Base-by-base conservation (phyloP, 1,284 basidiomycete species). In the Trichosporon sp. region DNA sequence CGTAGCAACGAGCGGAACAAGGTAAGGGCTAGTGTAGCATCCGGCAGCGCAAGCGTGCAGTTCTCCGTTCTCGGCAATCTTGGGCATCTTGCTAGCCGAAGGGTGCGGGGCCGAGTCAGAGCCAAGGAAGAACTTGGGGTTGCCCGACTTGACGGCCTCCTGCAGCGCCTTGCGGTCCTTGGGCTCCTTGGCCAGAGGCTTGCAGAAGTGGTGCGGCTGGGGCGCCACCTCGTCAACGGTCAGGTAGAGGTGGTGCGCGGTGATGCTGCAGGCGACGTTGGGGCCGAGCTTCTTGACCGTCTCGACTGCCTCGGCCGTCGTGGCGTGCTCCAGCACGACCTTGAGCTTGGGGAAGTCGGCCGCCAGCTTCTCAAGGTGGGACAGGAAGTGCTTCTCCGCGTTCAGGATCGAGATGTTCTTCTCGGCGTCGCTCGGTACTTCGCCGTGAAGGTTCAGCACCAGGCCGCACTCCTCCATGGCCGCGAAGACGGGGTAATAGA, bases 321-420 rank as follows among this genome's bases (percentile, higher is more conserved):
- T 99, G n/a, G 96, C 96, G 75, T 99, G 96, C 80, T 99, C 96
- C 40, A 99, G 87, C 4, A 99, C 95, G 73, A 99, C 99, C 62
- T 93, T 89, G 61, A 99, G 86, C 44, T 84, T 85, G n/a, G 96
- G 96, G 81, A 99, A 99, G 27, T 85, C 84, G 60, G 82, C 79
- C 72, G 98, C 93, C 54, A 99, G 84, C 72, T 88, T 87, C 73
- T 85, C 84, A 14, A 99, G 85, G 80, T 99, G 95, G 3, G 90
- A 88, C 32, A 99, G 84, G 81, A 99, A 99, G 52, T 84, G 85
- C 46, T 88, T 85, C 77, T 99, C 96, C 14, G 96, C 95, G 73
- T 99, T 99, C 67, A 99, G 84, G 44, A 99, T 86, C 74, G 94
- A 95, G 58, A 88, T 91, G 76, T 97, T 92, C 88, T 88, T 86